Conservation (phyloP, 495 filamentous ascomycete genomes). For the Astrothelium subdiscretum region DNA sequence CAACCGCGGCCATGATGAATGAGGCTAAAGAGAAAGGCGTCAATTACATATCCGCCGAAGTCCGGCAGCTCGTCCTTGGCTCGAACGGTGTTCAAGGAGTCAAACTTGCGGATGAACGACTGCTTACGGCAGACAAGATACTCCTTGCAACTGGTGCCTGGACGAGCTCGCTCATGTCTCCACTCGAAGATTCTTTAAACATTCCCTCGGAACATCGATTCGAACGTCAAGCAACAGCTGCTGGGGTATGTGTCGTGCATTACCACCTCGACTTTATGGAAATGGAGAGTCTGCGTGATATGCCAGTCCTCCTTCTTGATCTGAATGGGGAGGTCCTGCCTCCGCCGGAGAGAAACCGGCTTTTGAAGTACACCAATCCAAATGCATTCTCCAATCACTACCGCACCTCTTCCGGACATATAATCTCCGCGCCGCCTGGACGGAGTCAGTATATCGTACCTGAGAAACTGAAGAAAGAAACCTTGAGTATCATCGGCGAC, state of each 20-base stretch:
- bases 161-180: slow-evolving; percentile 25
- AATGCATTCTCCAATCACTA: slow-evolving; percentile 26
- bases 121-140: slow-evolving; percentile 16
- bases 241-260: slow-evolving; percentile 31
- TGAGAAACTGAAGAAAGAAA: slow-evolving; percentile 19
- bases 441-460: slow-evolving; percentile 14
- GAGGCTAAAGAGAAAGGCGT: slow-evolving; percentile 27
- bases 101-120: slow-evolving; percentile 13
- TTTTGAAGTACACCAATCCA: slow-evolving; percentile 32
- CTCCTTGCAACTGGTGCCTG: slow-evolving; percentile 19
- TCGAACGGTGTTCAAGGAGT: slow-evolving; percentile 18
- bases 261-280: slow-evolving; percentile 27
- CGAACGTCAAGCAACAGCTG: slow-evolving; percentile 30
- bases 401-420: slow-evolving; percentile 21
- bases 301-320: slow-evolving; percentile 33
- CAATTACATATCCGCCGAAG: slow-evolving; percentile 26
- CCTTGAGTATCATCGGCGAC: slow-evolving; percentile 8
- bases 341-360: slow-evolving; percentile 22
- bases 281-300: slow-evolving; percentile 17
- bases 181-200: slow-evolving; percentile 25
- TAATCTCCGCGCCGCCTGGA: slow-evolving; percentile 24
- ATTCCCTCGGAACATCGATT: slow-evolving; percentile 21
- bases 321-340: slow-evolving; percentile 29
- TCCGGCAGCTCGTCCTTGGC: slow-evolving; percentile 18
- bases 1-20: slow-evolving; percentile 25